phyloP scores from a whole-genome alignment of 306 rosid species.

The Pterocarpus macrocarpus region DNA sequence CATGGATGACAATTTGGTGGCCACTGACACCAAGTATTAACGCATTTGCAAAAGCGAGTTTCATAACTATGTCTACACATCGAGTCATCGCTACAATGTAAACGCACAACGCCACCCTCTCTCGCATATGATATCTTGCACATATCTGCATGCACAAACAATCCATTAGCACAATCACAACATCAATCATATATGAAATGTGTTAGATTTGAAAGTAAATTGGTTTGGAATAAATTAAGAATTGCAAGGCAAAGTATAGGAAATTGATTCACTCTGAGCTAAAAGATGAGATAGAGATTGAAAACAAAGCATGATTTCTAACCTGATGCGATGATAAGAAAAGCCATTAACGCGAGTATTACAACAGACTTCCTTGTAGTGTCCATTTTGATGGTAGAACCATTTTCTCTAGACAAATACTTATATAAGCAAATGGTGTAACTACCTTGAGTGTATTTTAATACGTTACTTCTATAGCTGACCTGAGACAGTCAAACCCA shows the following conservation, averaged over 20 bases:
- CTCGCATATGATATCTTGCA: neutral
- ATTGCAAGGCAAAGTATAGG: neutral
- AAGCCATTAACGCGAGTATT: neutral
- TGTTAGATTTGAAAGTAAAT: neutral
- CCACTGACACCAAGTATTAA: neutral
- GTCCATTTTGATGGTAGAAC: neutral
- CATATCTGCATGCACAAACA: neutral
- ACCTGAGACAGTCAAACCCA: too few species aligned
- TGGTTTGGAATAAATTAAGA: neutral
- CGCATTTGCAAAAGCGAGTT: neutral
- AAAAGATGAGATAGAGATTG: neutral
- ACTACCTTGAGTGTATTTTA: too few species aligned
- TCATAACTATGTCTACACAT: neutral
- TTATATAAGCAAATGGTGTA: neutral
- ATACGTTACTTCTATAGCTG: too few species aligned
- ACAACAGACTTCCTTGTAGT: neutral
- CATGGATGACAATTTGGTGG: too few species aligned
- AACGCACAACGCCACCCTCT: neutral
- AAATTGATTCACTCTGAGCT: neutral
- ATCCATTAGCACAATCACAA: neutral
- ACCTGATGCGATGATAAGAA: neutral
- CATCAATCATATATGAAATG: neutral
- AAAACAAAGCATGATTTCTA: neutral
- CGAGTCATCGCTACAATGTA: neutral
- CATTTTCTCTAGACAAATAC: neutral